phyloP scores from a whole-genome alignment of 192 early-diverging fungal species.

The Coemansia sp. region DNA sequence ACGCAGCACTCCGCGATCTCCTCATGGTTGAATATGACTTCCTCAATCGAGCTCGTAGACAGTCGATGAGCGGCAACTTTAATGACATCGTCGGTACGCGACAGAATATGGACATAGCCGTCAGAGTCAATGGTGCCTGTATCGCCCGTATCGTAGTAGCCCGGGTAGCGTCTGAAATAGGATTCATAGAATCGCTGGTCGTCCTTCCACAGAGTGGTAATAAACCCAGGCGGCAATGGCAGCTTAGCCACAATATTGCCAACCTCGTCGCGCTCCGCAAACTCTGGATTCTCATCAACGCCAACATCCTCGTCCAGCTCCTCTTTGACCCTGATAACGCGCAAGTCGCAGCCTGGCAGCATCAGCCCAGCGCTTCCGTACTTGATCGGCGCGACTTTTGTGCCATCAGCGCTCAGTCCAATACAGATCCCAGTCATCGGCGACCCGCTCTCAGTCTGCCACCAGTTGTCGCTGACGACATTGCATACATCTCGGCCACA shows the following conservation, averaged over 20 bases:
- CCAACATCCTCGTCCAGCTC: conserved; percentile 50
- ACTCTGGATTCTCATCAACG: conserved; percentile 36
- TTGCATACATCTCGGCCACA: conserved; percentile 38
- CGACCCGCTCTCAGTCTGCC: conserved; percentile 87
- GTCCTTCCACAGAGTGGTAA: conserved; percentile 81
- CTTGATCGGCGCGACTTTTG: conserved; percentile 48
- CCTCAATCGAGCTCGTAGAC: conserved; percentile 77
- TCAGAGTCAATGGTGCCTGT: conserved; percentile 77
- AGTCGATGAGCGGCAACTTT: conserved; percentile 88
- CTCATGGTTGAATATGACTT: conserved; percentile 67
- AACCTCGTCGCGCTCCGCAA: conserved; percentile 61
- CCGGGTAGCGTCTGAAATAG: conserved; percentile 78
- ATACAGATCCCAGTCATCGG: conserved; percentile 76
- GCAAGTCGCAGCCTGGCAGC: conserved; percentile 75
- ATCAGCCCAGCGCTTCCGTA: conserved; percentile 79
- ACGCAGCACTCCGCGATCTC: conserved; percentile 71
- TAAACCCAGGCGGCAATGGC: conserved; percentile 79
- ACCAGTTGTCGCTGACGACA: conserved; percentile 83
- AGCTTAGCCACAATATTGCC: conserved; percentile 79
- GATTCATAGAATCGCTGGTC: conserved; percentile 66
- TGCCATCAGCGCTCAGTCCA: conserved; percentile 51
- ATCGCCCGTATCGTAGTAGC: conserved; percentile 83
- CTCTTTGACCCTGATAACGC: conserved; percentile 60
- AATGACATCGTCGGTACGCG: conserved; percentile 77
- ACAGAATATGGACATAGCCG: conserved; percentile 71